phyloP scores from a whole-genome alignment of 331 rosid species.

The Malus hybrid region DNA sequence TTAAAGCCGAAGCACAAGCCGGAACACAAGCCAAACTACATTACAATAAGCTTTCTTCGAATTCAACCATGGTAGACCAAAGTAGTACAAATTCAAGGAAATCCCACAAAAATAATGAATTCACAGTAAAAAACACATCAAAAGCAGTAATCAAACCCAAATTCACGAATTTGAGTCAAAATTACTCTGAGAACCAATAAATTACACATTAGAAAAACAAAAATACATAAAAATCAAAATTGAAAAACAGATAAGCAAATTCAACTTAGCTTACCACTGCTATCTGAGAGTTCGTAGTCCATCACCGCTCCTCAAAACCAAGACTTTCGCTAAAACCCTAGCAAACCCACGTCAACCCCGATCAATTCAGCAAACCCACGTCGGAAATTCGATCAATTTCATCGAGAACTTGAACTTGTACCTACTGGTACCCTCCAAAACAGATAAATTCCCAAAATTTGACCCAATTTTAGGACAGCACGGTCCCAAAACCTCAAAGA shows the following conservation, averaged over 20 bases:
- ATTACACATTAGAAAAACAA: not conserved
- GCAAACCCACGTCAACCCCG: not conserved
- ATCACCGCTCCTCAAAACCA: constrained; percentile 19
- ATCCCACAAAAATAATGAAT: constrained; percentile 9
- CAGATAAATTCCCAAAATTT: constrained; percentile 8
- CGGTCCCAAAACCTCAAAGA: constrained; percentile 10
- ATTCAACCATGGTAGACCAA: not conserved
- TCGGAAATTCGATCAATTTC: constrained; percentile 16
- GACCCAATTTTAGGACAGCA: not conserved
- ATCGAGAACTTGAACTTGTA: constrained; percentile 6
- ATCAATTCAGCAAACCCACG: constrained; percentile 3
- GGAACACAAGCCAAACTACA: too few relatives aligned
- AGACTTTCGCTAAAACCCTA: not conserved
- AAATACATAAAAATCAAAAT: not conserved
- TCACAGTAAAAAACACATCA: not conserved
- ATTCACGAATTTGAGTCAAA: not conserved
- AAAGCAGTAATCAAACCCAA: not conserved
- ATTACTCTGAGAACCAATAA: not conserved
- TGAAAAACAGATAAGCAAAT: not conserved
- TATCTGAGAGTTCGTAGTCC: constrained; percentile 61
- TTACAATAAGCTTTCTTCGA: not conserved
- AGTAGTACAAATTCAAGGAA: not conserved
- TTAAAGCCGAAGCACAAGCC: not conserved
- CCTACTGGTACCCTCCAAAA: not conserved
- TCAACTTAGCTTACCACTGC: constrained; percentile 52